These are phyloP conservation scores for Eimeria acervulina DNA, from an alignment of 169 alveolate genomes.

Conservation along the genomic window DNA sequence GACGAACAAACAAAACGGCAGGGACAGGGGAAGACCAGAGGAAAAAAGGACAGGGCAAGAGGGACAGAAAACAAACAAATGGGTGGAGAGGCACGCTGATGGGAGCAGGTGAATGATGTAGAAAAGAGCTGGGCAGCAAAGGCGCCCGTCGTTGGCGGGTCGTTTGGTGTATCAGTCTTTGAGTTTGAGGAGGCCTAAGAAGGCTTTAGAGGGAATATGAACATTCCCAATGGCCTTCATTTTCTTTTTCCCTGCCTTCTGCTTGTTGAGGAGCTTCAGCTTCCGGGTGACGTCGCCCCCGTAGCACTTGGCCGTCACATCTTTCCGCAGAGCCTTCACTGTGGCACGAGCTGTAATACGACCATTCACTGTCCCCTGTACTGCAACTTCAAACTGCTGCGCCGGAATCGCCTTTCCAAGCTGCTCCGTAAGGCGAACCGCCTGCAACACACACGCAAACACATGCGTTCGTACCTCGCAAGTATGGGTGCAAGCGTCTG, in stretches of 20 bases:
- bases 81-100: not conserved
- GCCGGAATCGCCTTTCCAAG: conserved; percentile 92
- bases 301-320: conserved; percentile 96
- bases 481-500: not conserved
- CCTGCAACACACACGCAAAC: conserved; percentile 64
- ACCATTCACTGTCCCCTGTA: conserved; percentile 93
- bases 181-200: conserved; percentile 74
- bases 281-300: conserved; percentile 97
- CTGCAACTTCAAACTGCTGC: conserved; percentile 93
- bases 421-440: conserved; percentile 52
- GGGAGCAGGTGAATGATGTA: not conserved
- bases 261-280: conserved; percentile 94
- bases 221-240: conserved; percentile 72
- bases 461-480: not conserved
- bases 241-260: conserved; percentile 91
- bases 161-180: not conserved
- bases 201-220: conserved; percentile 76
- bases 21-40: not conserved
- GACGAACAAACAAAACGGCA: not conserved
- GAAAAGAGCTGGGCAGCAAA: not conserved
- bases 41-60: not conserved
- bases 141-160: not conserved
- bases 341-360: conserved; percentile 93
- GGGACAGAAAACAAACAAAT: not conserved
- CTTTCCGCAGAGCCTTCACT: conserved; percentile 94